These are phyloP conservation scores for Rhodamnia rubescens DNA, from an alignment of 345 rosid species.

Conservation along the genomic window DNA sequence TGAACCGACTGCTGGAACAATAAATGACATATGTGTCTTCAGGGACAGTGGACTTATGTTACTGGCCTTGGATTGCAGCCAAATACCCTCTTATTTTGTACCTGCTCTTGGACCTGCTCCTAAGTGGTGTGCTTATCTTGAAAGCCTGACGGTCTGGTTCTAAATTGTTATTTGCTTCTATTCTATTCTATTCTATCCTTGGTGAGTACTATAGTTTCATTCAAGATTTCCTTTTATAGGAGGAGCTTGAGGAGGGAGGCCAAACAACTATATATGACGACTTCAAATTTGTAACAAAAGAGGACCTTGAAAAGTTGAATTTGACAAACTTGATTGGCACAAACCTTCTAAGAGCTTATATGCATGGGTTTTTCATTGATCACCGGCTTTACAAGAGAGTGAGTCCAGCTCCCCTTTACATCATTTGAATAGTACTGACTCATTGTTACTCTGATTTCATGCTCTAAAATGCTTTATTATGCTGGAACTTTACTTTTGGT, in stretches of 20 bases:
- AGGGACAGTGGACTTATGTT: slow-evolving; percentile 80
- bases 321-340: slow-evolving; percentile 80
- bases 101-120: slow-evolving; percentile 97
- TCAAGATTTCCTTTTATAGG: slow-evolving; percentile 32
- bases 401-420: neutral
- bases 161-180: neutral
- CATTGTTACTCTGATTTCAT: neutral
- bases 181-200: neutral
- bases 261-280: slow-evolving; percentile 78
- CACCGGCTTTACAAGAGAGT: slow-evolving; percentile 72
- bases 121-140: slow-evolving; percentile 78
- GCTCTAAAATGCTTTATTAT: neutral
- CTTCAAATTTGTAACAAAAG: slow-evolving; percentile 76
- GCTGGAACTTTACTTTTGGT: neutral
- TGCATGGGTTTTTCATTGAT: slow-evolving; percentile 91
- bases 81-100: slow-evolving; percentile 79
- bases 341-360: slow-evolving; percentile 79
- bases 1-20: slow-evolving; percentile 76
- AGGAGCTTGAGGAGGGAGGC: slow-evolving; percentile 85
- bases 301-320: slow-evolving; percentile 77
- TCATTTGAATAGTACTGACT: neutral
- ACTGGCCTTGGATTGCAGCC: slow-evolving; percentile 72
- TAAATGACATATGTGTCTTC: slow-evolving; percentile 85
- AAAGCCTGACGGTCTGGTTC: slow-evolving; percentile 60
- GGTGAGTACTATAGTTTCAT: slow-evolving; percentile 1